Conservation (phyloP, 2,329 filamentous ascomycete species). For the Colletotrichum orbiculare region DNA sequence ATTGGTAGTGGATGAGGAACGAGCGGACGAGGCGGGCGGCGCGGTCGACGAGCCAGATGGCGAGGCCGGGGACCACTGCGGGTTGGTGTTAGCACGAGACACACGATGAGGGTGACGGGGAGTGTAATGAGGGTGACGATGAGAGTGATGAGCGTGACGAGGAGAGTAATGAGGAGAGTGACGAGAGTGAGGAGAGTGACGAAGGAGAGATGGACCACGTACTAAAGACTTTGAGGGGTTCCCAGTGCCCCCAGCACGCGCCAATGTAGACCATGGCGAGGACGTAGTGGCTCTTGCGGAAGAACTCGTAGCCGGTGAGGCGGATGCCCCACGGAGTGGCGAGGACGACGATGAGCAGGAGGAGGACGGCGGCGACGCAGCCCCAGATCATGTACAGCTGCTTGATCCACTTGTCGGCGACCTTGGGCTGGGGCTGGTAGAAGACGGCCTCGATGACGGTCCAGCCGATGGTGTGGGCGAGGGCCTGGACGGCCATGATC, state of each 20-base stretch:
- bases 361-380: conserved; percentile 63
- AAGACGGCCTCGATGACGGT: conserved; percentile 72
- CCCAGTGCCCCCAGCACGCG: conserved; percentile 81
- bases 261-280: conserved; percentile 80
- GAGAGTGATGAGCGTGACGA: no score
- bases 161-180: not conserved
- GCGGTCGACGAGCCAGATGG: conserved; percentile 74
- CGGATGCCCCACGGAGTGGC: conserved; percentile 68
- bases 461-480: conserved; percentile 79
- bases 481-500: conserved; percentile 75
- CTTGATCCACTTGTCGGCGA: conserved; percentile 66
- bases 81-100: not conserved
- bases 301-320: conserved; percentile 80
- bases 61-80: conserved; percentile 68
- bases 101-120: not conserved
- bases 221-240: conserved; percentile 71
- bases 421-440: conserved; percentile 77
- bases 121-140: not conserved
- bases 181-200: not conserved
- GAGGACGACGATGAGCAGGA: conserved; percentile 70
- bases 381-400: conserved; percentile 81
- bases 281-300: conserved; percentile 79
- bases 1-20: conserved; percentile 62
- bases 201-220: no score
- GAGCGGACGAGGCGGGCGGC: conserved; percentile 65